phyloP scores from a whole-genome alignment of 345 rosid genomes.

The Eucalyptus curtisii region DNA sequence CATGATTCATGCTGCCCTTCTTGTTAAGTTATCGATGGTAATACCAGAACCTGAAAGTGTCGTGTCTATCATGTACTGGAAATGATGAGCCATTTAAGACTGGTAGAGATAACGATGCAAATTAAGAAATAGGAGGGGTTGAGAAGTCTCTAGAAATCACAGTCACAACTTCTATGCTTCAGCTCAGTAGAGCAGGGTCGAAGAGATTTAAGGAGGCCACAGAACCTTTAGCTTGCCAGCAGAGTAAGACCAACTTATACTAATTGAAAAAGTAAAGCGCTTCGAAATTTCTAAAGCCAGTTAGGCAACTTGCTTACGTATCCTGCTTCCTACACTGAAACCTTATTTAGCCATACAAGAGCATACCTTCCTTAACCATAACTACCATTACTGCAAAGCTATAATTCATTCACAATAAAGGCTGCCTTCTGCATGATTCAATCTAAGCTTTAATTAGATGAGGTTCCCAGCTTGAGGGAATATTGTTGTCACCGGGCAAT shows the following conservation, averaged over 20 bases:
- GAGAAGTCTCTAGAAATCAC: not conserved
- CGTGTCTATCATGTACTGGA: not conserved
- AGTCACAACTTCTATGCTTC: not conserved
- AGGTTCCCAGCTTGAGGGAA: not conserved
- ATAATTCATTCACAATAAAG: not conserved
- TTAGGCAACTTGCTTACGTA: not conserved
- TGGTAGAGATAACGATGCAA: not conserved
- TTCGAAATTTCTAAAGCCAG: not conserved
- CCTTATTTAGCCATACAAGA: not conserved
- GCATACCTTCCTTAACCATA: not conserved
- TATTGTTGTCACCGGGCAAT: not conserved
- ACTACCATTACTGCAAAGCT: not conserved
- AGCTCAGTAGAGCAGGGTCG: not conserved
- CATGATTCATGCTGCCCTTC: constrained; percentile 84
- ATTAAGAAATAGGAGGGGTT: not conserved
- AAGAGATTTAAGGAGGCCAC: not conserved
- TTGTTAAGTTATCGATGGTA: constrained; percentile 72
- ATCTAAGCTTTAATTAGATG: not conserved
- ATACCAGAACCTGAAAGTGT: constrained; percentile 51
- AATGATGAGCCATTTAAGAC: not conserved
- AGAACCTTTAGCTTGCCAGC: not conserved
- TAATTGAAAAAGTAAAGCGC: not conserved
- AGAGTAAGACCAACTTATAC: not conserved
- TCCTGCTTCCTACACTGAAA: not conserved
- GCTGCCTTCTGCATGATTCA: not conserved